These are phyloP conservation scores for Sugiyamaella marilandica DNA, from an alignment of 805 yeast species.

Conservation along the genomic window DNA sequence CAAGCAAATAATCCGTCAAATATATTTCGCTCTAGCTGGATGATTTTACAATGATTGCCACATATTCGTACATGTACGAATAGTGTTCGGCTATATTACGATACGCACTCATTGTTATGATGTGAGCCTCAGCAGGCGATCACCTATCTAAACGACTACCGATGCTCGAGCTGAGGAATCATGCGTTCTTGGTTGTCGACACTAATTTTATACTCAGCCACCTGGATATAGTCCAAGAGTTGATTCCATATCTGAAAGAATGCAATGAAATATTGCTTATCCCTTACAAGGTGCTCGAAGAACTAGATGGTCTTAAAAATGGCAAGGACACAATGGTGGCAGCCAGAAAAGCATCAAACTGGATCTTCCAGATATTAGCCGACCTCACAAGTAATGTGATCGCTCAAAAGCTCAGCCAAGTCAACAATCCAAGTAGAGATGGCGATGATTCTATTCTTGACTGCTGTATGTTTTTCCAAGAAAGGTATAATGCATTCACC, in stretches of 20 bases:
- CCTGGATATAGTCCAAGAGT: constrained; percentile 49
- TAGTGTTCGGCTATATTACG: too few species aligned
- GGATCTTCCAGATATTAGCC: constrained; percentile 66
- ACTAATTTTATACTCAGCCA: constrained; percentile 80
- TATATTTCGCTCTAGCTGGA: too few species aligned
- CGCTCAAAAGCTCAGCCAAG: constrained; percentile 62
- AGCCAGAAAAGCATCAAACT: constrained; percentile 71
- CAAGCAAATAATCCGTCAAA: too few species aligned
- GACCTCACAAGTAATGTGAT: constrained; percentile 44
- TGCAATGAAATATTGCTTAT: constrained; percentile 53
- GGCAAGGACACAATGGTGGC: constrained; percentile 38
- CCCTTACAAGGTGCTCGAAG: constrained; percentile 67
- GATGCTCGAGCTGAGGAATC: neutral
- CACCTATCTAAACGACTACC: too few species aligned
- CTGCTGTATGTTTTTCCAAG: constrained; percentile 65
- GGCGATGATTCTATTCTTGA: constrained; percentile 86
- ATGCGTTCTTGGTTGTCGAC: constrained; percentile 58
- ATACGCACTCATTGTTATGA: too few species aligned
- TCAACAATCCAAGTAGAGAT: constrained; percentile 39
- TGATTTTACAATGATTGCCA: too few species aligned
- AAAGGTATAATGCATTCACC: constrained; percentile 32
- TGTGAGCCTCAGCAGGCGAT: too few species aligned
- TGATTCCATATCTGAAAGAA: constrained; percentile 38
- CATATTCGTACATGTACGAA: too few species aligned
- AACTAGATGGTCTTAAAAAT: constrained; percentile 76